Conservation (phyloP, 73 alveolate genomes). For the Tetrahymena elliotti region DNA sequence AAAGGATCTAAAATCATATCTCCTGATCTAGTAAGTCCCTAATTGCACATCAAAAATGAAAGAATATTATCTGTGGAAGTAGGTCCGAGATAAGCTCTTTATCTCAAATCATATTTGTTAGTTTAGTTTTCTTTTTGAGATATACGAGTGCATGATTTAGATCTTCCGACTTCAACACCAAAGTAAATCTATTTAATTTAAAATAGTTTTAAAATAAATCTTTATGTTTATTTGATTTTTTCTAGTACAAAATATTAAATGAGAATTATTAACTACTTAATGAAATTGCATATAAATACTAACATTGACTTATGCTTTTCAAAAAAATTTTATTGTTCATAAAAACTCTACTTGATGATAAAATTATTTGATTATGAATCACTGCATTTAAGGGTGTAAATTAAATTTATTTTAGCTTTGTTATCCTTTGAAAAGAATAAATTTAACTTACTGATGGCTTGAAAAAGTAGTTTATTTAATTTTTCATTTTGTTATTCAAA, state of each 20-base stretch:
- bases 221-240: no score
- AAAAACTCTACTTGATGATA: no score
- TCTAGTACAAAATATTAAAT: not conserved
- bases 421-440: not conserved
- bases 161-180: not conserved
- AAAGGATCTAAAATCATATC: slow-evolving; percentile 94
- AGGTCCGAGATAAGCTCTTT: slow-evolving; percentile 95
- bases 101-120: slow-evolving; percentile 65
- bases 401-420: not conserved
- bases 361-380: not conserved
- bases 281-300: not conserved
- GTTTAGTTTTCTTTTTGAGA: slow-evolving; percentile 52
- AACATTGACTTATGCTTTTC: not conserved
- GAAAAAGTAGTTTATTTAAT: not conserved
- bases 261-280: not conserved
- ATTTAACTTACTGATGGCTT: no score
- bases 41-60: slow-evolving; percentile 92
- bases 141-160: not conserved
- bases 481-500: not conserved
- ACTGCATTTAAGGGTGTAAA: not conserved
- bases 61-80: slow-evolving; percentile 89
- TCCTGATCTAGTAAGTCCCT: slow-evolving; percentile 78
- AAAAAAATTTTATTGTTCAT: no score
- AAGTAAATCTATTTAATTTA: not conserved
- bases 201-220: not conserved